Conservation (phyloP, 352 stramenopile species). For the Elongisporangium undulatum region DNA sequence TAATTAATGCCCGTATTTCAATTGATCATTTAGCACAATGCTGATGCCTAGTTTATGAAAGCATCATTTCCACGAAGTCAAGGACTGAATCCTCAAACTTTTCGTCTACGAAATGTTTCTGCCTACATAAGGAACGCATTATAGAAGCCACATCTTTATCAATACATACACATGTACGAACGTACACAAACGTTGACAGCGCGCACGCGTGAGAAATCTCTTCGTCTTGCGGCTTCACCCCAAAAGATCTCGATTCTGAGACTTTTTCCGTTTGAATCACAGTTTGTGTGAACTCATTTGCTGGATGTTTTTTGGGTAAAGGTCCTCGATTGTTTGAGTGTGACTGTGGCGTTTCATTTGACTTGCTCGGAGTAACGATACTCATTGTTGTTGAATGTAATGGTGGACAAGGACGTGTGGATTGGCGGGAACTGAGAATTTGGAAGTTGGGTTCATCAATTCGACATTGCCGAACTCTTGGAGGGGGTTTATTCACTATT, state of each 20-base stretch:
- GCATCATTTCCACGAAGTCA: constrained; percentile 65
- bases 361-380: not conserved
- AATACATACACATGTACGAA: not conserved
- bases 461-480: not conserved
- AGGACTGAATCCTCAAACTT: constrained; percentile 43
- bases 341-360: not conserved
- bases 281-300: not conserved
- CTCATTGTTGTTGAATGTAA: not conserved
- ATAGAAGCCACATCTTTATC: not conserved
- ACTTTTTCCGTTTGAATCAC: not conserved
- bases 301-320: not conserved
- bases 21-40: not conserved
- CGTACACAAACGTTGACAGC: not conserved
- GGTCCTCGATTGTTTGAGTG: not conserved
- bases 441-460: not conserved
- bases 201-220: not conserved
- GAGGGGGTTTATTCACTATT: not conserved
- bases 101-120: constrained; percentile 42
- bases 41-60: constrained; percentile 21
- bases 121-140: constrained; percentile 10
- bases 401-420: not conserved
- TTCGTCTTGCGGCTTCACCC: not conserved
- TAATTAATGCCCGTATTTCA: not conserved
- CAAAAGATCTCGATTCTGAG: not conserved
- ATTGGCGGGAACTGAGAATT: not conserved